These are phyloP conservation scores for Aspergillus tanneri DNA, from an alignment of 2,329 filamentous ascomycete species.

Conservation along the genomic window DNA sequence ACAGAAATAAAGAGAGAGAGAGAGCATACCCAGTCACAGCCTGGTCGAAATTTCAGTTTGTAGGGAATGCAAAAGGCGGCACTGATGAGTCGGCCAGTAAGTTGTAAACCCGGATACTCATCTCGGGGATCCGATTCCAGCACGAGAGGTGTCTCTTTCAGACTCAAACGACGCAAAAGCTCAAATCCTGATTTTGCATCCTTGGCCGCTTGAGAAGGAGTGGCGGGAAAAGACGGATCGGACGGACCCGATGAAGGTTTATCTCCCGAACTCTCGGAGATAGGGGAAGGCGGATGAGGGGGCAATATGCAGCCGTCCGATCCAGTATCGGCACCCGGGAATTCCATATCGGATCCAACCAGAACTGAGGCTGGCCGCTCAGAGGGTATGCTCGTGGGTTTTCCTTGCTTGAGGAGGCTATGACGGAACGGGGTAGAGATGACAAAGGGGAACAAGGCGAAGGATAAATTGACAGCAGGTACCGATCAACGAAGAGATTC, in stretches of 20 bases:
- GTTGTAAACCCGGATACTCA: constrained; percentile 56
- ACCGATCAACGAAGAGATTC: neutral
- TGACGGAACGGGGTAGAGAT: constrained; percentile 1
- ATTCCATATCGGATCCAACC: neutral
- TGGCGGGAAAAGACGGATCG: constrained; percentile 25
- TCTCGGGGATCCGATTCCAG: constrained; percentile 54
- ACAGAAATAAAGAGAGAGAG: neutral
- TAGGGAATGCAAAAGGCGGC: constrained; percentile 64
- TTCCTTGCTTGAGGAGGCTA: neutral
- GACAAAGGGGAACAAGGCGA: neutral
- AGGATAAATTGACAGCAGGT: neutral
- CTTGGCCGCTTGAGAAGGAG: constrained; percentile 44
- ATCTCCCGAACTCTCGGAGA: neutral
- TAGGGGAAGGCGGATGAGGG: neutral
- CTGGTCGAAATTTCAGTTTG: constrained; percentile 53
- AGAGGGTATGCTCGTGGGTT: neutral
- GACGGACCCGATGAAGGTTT: constrained; percentile 15
- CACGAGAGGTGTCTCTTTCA: constrained; percentile 41
- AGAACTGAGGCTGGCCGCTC: neutral
- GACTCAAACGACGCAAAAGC: constrained; percentile 54
- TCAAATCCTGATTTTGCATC: constrained; percentile 51
- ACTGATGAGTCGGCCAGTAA: constrained; percentile 64
- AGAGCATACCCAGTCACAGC: constrained; percentile 55
- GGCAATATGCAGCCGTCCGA: neutral
- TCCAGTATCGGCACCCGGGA: neutral